A percentile compares a stretch with the other conserved stretches of the same genome.
Conservation (phyloP, 73 alveolate genomes). For the Symbiodinium pilosum region DNA sequence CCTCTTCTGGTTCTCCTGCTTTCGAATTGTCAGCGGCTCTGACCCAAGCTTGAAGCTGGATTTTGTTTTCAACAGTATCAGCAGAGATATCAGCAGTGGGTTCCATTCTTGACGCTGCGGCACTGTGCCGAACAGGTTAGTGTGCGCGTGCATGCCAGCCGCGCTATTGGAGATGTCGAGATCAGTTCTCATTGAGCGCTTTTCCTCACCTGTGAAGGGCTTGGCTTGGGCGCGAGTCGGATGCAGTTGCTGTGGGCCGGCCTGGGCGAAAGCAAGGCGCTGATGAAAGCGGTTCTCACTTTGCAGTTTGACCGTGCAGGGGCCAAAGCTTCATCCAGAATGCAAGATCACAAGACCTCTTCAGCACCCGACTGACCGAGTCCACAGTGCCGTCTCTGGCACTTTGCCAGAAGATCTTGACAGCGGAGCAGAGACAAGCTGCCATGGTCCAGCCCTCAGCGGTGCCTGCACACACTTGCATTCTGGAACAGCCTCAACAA, state of each 20-base stretch:
- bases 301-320: neutral
- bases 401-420: neutral
- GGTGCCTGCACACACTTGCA: too few relatives aligned
- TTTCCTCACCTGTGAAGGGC: neutral
- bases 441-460: neutral
- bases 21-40: conserved; percentile 9
- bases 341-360: neutral
- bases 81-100: too few relatives aligned
- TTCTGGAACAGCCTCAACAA: neutral
- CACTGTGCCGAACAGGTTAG: neutral
- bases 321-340: neutral
- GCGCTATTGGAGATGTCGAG: conserved; percentile 81
- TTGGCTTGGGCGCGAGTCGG: too few relatives aligned
- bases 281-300: neutral
- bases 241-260: too few relatives aligned
- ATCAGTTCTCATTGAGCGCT: conserved; percentile 37
- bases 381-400: neutral
- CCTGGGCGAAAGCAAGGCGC: too few relatives aligned
- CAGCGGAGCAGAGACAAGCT: neutral
- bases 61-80: too few relatives aligned
- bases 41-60: neutral
- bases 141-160: conserved; percentile 23
- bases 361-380: neutral
- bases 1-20: conserved; percentile 62
- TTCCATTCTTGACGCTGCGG: too few relatives aligned